phyloP scores from a whole-genome alignment of 352 stramenopile species.

The Aphanomyces stellatus region DNA sequence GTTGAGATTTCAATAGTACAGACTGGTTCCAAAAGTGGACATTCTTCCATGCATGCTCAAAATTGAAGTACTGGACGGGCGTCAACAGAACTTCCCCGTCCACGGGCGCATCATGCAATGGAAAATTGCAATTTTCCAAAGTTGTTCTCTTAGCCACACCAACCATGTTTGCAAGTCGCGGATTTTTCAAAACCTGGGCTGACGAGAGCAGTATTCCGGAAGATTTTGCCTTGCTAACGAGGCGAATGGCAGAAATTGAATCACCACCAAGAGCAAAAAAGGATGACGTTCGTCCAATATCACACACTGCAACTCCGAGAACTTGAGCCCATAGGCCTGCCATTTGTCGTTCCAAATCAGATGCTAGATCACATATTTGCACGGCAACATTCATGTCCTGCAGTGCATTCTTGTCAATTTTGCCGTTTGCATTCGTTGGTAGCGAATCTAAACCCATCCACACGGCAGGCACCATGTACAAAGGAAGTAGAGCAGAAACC shows the following conservation, averaged over 20 bases:
- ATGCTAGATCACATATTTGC: conserved; percentile 32
- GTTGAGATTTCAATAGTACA: background rate
- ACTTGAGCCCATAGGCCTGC: conserved; percentile 56
- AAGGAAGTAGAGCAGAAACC: conserved; percentile 64
- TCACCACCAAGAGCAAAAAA: conserved; percentile 82
- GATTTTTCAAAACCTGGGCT: background rate
- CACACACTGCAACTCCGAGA: conserved; percentile 48
- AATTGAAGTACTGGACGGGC: background rate
- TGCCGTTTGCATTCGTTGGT: conserved; percentile 80
- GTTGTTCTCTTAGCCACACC: background rate
- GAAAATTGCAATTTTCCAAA: background rate
- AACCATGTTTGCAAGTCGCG: background rate
- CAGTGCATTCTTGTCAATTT: conserved; percentile 86
- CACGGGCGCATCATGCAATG: background rate
- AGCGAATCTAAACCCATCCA: conserved; percentile 75
- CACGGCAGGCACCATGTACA: conserved; percentile 75
- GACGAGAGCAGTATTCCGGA: background rate
- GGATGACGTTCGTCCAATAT: conserved; percentile 40
- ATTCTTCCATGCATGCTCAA: background rate
- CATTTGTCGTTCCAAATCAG: conserved; percentile 46
- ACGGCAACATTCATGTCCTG: conserved; percentile 61
- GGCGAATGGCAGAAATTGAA: background rate
- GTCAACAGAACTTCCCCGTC: background rate
- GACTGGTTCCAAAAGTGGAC: background rate
- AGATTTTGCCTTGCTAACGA: background rate